Base-by-base conservation (phyloP, 805 yeast genomes). In the Scheffersomyces spartinae region DNA sequence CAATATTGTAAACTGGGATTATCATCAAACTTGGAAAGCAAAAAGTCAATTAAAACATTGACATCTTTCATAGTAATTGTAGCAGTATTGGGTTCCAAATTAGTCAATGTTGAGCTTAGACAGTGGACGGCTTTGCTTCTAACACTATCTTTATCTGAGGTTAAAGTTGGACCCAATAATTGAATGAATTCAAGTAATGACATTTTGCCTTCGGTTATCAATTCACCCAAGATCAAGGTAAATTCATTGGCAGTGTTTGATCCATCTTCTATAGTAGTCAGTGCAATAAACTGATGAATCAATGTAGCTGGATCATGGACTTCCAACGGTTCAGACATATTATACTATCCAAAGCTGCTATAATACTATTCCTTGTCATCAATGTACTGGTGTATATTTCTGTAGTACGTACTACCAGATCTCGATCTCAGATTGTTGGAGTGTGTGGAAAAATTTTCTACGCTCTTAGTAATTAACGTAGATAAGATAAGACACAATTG, bases 21-120 rank as follows among this genome's bases (percentile, higher is more conserved):
- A 40, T 85, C 95, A 8, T 73, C 79, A 13, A 83, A 47, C 36
- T 88, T 78, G 10, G 74, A 71, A 9, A 64, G 32, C 28, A 72
- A 66, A 46, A 88, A 88, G 5, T 66, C 63, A 10, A 65, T 29
- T 26, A 72, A 47, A 8, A 69, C 76, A 14, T 47, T 40, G 6
- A 69, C 49, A 36, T 72, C 79, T 23, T 64, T 66, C 12, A 52
- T 43, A n/a, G 59, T 38, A 6, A 61, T 34, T 5, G 28, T 17
- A 3, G 39, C 40, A 6, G 52, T 40, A 11, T 47, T 39, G 1
- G 42, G 35, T 4, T 24, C 22, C 3, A 64, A 10, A 0, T 31
- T 26, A 1, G 26, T 29, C 21, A 71, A 44, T 1, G 62, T 50
- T 5, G 45, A 40, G 2, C 60, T 45, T 20, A 72, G 40, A 30